Conservation (phyloP, 345 rosid genomes). For the Bruguiera gymnorhiza region DNA sequence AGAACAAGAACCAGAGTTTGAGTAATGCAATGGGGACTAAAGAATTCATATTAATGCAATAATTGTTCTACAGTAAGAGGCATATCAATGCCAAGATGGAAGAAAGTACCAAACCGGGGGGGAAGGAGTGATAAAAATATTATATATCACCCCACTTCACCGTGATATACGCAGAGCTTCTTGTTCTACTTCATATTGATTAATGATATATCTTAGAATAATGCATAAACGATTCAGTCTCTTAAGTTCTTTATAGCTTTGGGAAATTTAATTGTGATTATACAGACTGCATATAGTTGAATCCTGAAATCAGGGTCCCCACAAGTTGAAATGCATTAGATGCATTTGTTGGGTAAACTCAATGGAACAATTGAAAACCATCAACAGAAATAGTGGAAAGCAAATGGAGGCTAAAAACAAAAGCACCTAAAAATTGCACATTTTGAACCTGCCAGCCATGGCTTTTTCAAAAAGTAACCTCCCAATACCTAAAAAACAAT, state of each 20-base stretch:
- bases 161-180: background rate
- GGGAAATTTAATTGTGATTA: background rate
- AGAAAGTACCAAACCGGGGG: no score
- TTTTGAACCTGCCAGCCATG: constrained; percentile 13
- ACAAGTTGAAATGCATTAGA: background rate
- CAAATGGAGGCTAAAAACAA: constrained; percentile 14
- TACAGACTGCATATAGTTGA: background rate
- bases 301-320: background rate
- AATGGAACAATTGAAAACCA: constrained; percentile 15
- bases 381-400: constrained; percentile 17
- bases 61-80: no score
- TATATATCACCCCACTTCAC: background rate
- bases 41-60: no score
- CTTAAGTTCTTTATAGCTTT: no score
- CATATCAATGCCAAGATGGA: no score
- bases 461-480: background rate
- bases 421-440: constrained; percentile 8
- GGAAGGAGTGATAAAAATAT: background rate
- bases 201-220: no score
- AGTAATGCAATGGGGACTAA: no score
- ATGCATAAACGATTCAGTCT: no score
- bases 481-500: background rate
- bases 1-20: no score
- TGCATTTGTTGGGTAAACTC: background rate
- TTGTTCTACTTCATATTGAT: background rate